A percentile compares a stretch with the other conserved stretches of the same genome.
phyloP scores from a whole-genome alignment of 257 asterid genomes.

The Solanum sparsipilum region DNA sequence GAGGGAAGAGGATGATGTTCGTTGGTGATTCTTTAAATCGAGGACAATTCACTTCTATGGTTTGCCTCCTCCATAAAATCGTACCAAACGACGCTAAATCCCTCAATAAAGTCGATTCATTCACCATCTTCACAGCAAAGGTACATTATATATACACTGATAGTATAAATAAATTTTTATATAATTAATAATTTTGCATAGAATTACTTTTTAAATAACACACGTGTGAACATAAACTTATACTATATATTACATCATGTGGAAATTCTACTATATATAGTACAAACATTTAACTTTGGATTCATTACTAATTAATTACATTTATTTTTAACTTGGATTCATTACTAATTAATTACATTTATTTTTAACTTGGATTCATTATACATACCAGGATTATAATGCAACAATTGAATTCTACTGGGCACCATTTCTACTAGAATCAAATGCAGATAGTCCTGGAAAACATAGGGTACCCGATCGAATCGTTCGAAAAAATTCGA shows the following conservation, averaged over 20 bases:
- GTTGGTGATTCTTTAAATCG: conserved; percentile 80
- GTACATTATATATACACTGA: conserved; percentile 5
- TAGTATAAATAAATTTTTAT: neutral
- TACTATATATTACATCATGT: too few relatives aligned
- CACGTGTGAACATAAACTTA: neutral
- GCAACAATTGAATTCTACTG: conserved; percentile 77
- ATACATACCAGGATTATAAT: conserved; percentile 41
- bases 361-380: neutral
- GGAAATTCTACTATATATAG: too few relatives aligned
- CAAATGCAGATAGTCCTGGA: conserved; percentile 66
- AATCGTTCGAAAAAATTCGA: conserved; percentile 44
- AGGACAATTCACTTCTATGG: conserved; percentile 56
- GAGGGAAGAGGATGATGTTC: conserved; percentile 71
- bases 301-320: neutral
- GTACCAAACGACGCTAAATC: conserved; percentile 51
- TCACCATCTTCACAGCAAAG: conserved; percentile 56
- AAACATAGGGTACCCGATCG: conserved; percentile 38
- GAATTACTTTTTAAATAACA: neutral
- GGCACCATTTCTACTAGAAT: conserved; percentile 79
- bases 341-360: neutral
- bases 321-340: neutral
- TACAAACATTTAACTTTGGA: neutral
- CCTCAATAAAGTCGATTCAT: conserved; percentile 23
- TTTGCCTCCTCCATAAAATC: conserved; percentile 54
- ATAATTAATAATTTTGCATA: neutral